These are phyloP conservation scores for Asterionellopsis glacialis DNA, from an alignment of 108 stramenopile genomes.

Conservation along the genomic window DNA sequence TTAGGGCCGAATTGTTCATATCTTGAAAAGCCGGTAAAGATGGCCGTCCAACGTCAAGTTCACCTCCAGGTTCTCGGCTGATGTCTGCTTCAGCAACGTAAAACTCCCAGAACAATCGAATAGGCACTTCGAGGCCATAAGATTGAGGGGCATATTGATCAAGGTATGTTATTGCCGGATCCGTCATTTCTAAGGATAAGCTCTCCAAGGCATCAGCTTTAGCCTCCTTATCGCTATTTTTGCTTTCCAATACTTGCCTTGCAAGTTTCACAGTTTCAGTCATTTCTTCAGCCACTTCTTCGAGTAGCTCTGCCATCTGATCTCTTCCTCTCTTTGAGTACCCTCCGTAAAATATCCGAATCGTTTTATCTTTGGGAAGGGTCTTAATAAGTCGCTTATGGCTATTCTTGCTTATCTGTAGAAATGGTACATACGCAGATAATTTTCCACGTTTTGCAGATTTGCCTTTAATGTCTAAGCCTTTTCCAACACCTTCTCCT, in stretches of 20 bases:
- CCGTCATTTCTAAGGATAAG: conserved; percentile 7
- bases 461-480: conserved; percentile 76
- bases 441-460: conserved; percentile 56
- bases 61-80: conserved; percentile 22
- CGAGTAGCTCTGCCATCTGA: too few species aligned
- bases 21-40: conserved; percentile 48
- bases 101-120: conserved; percentile 47
- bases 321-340: too few species aligned
- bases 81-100: conserved; percentile 38
- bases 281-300: too few species aligned
- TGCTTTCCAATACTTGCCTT: too few species aligned
- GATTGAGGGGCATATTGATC: conserved; percentile 27
- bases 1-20: conserved; percentile 44
- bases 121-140: conserved; percentile 43
- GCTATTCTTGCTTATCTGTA: conserved; percentile 59
- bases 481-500: conserved; percentile 62
- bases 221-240: too few species aligned
- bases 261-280: too few species aligned
- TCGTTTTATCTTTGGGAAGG: conserved; percentile 18
- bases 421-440: conserved; percentile 59
- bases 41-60: conserved; percentile 42
- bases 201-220: background rate
- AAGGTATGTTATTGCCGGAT: conserved; percentile 12
- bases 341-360: conserved; percentile 22
- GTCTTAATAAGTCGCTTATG: conserved; percentile 35